Evolutionary conservation across 495 filamentous ascomycete species (phyloP).

Genomic region (Aspergillus egyptiacus): DNA sequence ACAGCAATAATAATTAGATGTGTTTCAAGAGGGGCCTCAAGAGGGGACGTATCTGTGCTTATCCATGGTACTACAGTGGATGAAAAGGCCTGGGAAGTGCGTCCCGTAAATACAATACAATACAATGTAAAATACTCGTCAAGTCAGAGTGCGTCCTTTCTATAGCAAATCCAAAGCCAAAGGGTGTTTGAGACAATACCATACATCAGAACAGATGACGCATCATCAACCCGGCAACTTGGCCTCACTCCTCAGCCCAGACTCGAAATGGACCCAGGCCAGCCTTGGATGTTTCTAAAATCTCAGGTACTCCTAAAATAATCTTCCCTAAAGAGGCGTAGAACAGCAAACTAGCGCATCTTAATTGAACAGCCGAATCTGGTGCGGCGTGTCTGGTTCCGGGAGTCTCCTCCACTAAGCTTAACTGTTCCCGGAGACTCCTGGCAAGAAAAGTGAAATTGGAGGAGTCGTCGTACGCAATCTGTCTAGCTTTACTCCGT

Average conservation of each 20-base stretch:
- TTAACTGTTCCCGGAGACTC: background rate
- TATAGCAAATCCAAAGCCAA: no score
- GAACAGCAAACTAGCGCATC: slow-evolving; percentile 1
- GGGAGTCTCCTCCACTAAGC: background rate
- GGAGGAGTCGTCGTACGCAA: slow-evolving; percentile 3
- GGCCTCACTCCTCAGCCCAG: slow-evolving; percentile 2
- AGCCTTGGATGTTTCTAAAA: slow-evolving; percentile 4
- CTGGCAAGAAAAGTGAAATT: background rate
- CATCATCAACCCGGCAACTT: background rate
- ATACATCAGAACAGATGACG: background rate
- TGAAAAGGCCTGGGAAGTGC: no score
- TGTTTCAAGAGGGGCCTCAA: background rate
- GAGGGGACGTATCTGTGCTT: no score
- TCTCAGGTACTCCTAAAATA: slow-evolving; percentile 16
- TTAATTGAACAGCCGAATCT: slow-evolving; percentile 1
- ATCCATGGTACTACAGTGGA: no score
- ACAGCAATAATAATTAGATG: background rate
- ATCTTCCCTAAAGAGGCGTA: background rate
- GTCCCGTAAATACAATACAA: background rate
- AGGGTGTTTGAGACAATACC: background rate
- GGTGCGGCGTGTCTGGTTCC: slow-evolving; percentile 4
- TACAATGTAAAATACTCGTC: no score
- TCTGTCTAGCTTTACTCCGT: background rate
- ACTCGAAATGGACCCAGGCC: slow-evolving; percentile 20
- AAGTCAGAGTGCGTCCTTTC: no score